Evolutionary conservation across 345 rosid genomes (phyloP), one percentile per base, ranked within the genome.

Genomic region (Eucalyptus guilfoylei): DNA sequence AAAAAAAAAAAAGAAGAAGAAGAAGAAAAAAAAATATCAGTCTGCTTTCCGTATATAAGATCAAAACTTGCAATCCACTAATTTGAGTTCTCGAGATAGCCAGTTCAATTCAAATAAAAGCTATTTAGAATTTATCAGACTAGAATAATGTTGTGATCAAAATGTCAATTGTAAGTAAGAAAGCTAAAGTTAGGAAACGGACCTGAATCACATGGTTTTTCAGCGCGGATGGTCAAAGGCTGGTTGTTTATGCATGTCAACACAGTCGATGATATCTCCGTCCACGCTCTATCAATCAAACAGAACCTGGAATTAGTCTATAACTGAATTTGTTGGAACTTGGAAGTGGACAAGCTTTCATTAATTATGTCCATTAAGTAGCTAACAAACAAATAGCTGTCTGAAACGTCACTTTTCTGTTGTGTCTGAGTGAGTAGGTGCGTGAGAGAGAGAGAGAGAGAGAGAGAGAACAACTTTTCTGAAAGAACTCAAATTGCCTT

Each of bases 191-290:
- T 32, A 34, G 44, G 42, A 32, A 17, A 69, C 23, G 26, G 24
- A 93, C 96, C 92, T 94, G 96, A 87, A 94, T 90, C 15, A 83
- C 89, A 64, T 94, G 95, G 88, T 90, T 90, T 90, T 23, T 94
- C 72, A 94, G 86, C 4, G 87, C 90, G 0, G 95, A 89, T 93
- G 94, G 89, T 94, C 95, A 17, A 95, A 94, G 83, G 96, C 93
- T 49, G 90, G 94, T 87, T 95, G 97, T 48, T 90, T 93, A 86
- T 93, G 86, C 64, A 94, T 90, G 81, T 94, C 91, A 9, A 95
- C 89, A 58, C 95, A 94, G 48, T 94, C 95, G 40, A 93, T 94
- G 23, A 93, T 88, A 88, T 94, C 95, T 32, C 96, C 97, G 86
- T 94, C 95, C 90, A 91, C 92, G 26, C 93, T 94, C 96, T 69